Conservation (phyloP, 2,329 filamentous ascomycete genomes). For the Clonostachys rhizophaga region DNA sequence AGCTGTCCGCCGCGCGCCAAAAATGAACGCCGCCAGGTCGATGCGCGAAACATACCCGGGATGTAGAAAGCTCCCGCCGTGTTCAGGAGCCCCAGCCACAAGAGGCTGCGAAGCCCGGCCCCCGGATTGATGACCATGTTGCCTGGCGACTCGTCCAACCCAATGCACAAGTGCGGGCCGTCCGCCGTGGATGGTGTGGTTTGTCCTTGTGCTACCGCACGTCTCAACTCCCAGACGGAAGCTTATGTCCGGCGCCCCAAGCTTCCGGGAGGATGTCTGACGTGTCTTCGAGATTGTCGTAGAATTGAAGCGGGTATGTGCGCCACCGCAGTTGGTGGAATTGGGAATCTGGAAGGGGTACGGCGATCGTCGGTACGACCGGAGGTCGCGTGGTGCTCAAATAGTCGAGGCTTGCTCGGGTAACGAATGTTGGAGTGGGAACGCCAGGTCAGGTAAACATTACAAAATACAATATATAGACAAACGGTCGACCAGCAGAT, state of each 20-base stretch:
- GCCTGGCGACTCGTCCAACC: background rate
- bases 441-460: no score
- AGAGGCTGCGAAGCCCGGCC: constrained; percentile 27
- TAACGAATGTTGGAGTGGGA: no score
- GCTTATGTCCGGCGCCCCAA: background rate
- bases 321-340: no score
- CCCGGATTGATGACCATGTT: constrained; percentile 22
- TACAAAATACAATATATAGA: no score
- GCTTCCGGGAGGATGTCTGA: background rate
- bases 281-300: constrained; percentile 1
- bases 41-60: constrained; percentile 55
- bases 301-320: background rate
- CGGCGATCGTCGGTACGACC: no score
- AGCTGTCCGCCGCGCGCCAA: background rate
- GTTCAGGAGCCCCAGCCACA: constrained; percentile 33
- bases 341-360: no score
- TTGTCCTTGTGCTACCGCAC: no score
- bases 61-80: constrained; percentile 70
- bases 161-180: background rate
- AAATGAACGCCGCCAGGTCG: constrained; percentile 1
- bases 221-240: no score
- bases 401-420: no score
- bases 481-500: no score
- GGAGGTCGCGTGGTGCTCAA: no score
- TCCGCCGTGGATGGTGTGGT: background rate